These are phyloP conservation scores for Hanseniaspora clermontiae DNA, from an alignment of 805 yeast species.

Conservation along the genomic window DNA sequence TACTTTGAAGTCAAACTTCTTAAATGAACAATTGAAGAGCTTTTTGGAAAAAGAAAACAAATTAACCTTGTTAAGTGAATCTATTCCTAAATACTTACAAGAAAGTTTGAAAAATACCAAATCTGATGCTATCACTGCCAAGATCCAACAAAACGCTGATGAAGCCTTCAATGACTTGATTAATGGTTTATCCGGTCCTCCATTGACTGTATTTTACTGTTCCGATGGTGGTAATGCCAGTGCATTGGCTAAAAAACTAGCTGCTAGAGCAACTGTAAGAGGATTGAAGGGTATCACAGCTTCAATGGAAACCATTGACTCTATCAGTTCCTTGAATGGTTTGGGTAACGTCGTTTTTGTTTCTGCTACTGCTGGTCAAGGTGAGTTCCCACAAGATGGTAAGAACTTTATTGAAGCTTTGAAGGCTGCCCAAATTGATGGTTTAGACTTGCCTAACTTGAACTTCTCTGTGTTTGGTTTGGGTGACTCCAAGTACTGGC, in stretches of 20 bases:
- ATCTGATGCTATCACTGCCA: constrained; percentile 45
- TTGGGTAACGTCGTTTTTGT: constrained; percentile 53
- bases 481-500: constrained; percentile 95
- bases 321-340: constrained; percentile 54
- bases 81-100: constrained; percentile 41
- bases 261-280: constrained; percentile 65
- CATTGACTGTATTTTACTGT: constrained; percentile 72
- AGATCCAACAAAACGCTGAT: constrained; percentile 56
- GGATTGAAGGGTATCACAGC: constrained; percentile 46
- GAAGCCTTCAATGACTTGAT: constrained; percentile 64
- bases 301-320: constrained; percentile 51
- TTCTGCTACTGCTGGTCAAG: constrained; percentile 92
- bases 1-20: constrained; percentile 71
- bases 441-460: constrained; percentile 51
- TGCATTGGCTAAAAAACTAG: constrained; percentile 63
- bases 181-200: constrained; percentile 87
- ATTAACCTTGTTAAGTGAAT: constrained; percentile 58
- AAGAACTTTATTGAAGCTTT: constrained; percentile 63
- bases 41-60: constrained; percentile 86
- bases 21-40: constrained; percentile 60
- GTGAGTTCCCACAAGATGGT: constrained; percentile 78
- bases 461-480: constrained; percentile 71
- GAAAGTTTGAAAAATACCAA: constrained; percentile 60
- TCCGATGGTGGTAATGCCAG: constrained; percentile 90
- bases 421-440: constrained; percentile 46